These are phyloP conservation scores for Teunomyces aglyptinius DNA, from an alignment of 805 yeast genomes.

Conservation along the genomic window DNA sequence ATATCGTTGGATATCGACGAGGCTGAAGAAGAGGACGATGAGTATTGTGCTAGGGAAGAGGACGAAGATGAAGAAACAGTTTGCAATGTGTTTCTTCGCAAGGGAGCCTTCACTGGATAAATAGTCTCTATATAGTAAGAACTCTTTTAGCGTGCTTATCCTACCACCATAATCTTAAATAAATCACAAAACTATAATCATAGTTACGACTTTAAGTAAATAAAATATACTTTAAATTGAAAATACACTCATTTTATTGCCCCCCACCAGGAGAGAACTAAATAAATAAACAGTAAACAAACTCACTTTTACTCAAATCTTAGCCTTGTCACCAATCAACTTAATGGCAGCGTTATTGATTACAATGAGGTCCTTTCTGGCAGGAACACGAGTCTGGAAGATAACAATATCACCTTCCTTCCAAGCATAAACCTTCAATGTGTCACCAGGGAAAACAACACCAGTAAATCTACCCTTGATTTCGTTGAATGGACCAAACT, in stretches of 20 bases:
- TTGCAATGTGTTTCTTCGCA: not conserved
- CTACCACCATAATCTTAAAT: not conserved
- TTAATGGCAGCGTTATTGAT: conserved; percentile 86
- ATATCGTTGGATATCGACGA: conserved; percentile 22
- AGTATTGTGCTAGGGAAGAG: conserved; percentile 5
- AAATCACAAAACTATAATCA: too few species aligned
- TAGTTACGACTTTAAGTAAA: too few species aligned
- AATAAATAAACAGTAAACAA: conserved; percentile 7
- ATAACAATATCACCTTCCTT: conserved; percentile 64
- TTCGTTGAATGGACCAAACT: conserved; percentile 79
- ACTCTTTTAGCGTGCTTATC: not conserved
- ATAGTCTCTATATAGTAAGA: conserved; percentile 5
- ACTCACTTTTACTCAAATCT: conserved; percentile 24
- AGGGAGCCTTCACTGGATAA: not conserved
- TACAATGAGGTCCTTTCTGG: conserved; percentile 66
- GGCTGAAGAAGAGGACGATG: conserved; percentile 21
- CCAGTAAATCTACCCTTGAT: conserved; percentile 88
- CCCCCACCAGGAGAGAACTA: conserved; percentile 4
- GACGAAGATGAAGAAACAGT: conserved; percentile 6
- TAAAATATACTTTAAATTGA: not conserved
- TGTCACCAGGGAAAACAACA: conserved; percentile 93
- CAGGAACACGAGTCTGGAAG: conserved; percentile 81
- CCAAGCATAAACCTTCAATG: conserved; percentile 81
- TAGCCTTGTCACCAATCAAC: conserved; percentile 40
- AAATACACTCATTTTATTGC: not conserved